These are phyloP conservation scores for Pontederia crassipes DNA, from an alignment of 176 grass and related monocot species.

Conservation along the genomic window DNA sequence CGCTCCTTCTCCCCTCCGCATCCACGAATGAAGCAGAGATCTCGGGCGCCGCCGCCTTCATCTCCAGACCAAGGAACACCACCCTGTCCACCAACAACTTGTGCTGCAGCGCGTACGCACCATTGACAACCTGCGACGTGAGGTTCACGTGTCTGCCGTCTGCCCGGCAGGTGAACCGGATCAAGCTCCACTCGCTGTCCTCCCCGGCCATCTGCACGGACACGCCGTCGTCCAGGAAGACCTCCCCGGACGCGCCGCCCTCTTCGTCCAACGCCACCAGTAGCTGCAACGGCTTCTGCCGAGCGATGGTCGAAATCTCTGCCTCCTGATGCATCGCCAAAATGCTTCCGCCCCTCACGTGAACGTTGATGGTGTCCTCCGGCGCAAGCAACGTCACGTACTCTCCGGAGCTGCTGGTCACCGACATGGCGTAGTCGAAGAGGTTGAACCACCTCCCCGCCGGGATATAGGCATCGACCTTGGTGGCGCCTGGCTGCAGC, in stretches of 20 bases:
- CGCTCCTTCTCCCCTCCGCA: constrained; percentile 15
- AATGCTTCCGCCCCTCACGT: constrained; percentile 50
- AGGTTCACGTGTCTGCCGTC: constrained; percentile 17
- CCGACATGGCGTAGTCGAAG: constrained; percentile 30
- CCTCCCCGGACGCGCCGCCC: constrained; percentile 24
- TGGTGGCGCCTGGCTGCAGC: constrained; percentile 20
- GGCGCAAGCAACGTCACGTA: constrained; percentile 37
- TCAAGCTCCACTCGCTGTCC: constrained; percentile 22
- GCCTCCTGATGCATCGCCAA: constrained; percentile 36
- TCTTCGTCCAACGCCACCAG: constrained; percentile 39
- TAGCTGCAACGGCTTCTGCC: constrained; percentile 40
- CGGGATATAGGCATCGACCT: constrained; percentile 59
- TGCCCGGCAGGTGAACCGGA: constrained; percentile 27
- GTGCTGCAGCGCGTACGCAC: constrained; percentile 28
- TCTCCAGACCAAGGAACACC: constrained; percentile 42
- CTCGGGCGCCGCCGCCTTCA: neutral
- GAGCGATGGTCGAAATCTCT: constrained; percentile 21
- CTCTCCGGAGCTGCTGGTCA: constrained; percentile 13
- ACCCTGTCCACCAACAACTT: constrained; percentile 39
- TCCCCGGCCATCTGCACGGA: constrained; percentile 42
- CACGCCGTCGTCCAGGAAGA: constrained; percentile 71
- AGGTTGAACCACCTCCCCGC: constrained; percentile 64
- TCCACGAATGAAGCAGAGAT: constrained; percentile 21
- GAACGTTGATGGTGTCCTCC: constrained; percentile 46
- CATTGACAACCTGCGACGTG: constrained; percentile 43